Evolutionary conservation across 805 yeast genomes (phyloP), one percentile per base, ranked within the genome.

Genomic region (Ogataea pini): DNA sequence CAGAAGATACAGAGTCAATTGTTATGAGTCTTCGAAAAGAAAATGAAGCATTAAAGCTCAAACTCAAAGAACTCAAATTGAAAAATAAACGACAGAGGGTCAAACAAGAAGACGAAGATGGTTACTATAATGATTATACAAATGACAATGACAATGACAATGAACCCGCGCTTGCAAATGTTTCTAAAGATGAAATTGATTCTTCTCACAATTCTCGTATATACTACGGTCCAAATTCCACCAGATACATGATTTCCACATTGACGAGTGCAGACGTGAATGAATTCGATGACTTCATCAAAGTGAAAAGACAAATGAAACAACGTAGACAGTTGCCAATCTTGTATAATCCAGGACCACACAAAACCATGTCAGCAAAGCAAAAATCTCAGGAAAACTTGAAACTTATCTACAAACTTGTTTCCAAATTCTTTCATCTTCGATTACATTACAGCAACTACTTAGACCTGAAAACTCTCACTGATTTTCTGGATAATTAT

Each of bases 171-270:
- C 9, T 7, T 31, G 3, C 34, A 1, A 37, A 33, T 4, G 22
- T 14, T 24, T 20, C 46, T 16, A 31, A 29, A 28, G 37, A 38
- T 6, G 44, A 31, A 31, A n/a, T 31, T 8, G 34, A 31, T 16
- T 17, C 5, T 31, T 31, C 34, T n/a, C 18, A 31, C 25, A 75
- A 16, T 9, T 39, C 42, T 7, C 28, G 42, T 6, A 28, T 74
- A 47, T 78, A 72, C 52, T 78, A 75, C 55, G 81, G 81, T 0
- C 81, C 82, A 1, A 76, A 71, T 49, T 74, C 78, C n/a, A 69
- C 76, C 6, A 62, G 65, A 34, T 76, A 65, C 55, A 77, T 77
- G 81, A 70, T 76, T 32, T 72, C 72, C 2, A 48, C 64, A 4
- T 40, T 59, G 14, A 55, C 59, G 3, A 51, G 50, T 3, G 63